Evolutionary conservation across 2,329 filamentous ascomycete genomes (phyloP).

Genomic region (Leptosphaerulina australis): DNA sequence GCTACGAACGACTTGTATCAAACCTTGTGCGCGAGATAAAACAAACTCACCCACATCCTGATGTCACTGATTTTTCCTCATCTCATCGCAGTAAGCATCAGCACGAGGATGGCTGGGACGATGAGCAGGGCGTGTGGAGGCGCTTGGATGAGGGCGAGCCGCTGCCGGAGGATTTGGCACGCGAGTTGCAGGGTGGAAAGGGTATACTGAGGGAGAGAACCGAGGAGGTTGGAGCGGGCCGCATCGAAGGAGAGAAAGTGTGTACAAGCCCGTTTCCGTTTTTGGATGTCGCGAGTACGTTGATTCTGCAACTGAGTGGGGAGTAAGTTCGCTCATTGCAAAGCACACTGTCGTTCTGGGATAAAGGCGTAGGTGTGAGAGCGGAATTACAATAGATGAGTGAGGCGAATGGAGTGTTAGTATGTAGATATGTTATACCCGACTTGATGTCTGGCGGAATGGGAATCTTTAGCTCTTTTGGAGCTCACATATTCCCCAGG

Average conservation of each 20-base stretch:
- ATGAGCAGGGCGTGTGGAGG: constrained; percentile 44
- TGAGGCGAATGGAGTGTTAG: too few species aligned
- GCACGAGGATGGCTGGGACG: constrained; percentile 43
- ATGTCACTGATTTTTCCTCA: constrained; percentile 16
- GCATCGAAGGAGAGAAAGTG: constrained; percentile 81
- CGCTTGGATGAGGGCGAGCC: constrained; percentile 42
- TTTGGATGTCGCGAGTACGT: constrained; percentile 85
- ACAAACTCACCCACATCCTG: constrained; percentile 32
- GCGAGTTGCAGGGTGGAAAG: constrained; percentile 40
- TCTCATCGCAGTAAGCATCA: constrained; percentile 18
- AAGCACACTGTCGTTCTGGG: too few species aligned
- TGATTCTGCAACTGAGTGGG: constrained; percentile 82
- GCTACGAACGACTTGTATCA: constrained; percentile 83
- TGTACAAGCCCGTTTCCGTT: constrained; percentile 96
- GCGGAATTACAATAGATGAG: too few species aligned
- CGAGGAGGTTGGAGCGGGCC: constrained; percentile 54
- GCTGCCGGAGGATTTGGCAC: constrained; percentile 37
- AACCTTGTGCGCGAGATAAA: constrained; percentile 51
- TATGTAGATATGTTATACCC: too few species aligned
- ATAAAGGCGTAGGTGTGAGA: too few species aligned
- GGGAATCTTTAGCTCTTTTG: too few species aligned
- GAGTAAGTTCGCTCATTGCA: too few species aligned
- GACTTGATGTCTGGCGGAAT: too few species aligned
- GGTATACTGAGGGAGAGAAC: constrained; percentile 47
- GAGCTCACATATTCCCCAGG: too few species aligned